Evolutionary conservation across 352 stramenopile species (phyloP).

Genomic region (Pythium scleroteichum): DNA sequence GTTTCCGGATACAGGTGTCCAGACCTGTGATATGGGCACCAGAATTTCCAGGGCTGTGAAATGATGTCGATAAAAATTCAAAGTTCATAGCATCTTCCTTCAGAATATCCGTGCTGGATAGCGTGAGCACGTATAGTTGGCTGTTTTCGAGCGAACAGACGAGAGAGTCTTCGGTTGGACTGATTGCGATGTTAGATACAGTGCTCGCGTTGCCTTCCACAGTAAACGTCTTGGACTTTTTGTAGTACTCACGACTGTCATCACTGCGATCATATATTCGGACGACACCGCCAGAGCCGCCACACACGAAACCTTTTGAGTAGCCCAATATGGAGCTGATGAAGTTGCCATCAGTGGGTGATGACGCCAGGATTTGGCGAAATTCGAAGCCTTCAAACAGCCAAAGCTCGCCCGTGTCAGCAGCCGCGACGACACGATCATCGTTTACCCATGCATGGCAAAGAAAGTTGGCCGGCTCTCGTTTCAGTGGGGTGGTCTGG

Average conservation of each 20-base stretch:
- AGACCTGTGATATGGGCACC: conserved; percentile 89
- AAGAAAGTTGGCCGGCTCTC: conserved; percentile 85
- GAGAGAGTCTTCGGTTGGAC: conserved; percentile 87
- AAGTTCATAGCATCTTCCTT: conserved; percentile 96
- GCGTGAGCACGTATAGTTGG: conserved; percentile 89
- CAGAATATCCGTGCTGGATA: conserved; percentile 91
- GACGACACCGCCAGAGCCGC: conserved; percentile 69
- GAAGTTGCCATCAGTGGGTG: conserved; percentile 75
- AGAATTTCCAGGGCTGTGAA: conserved; percentile 73
- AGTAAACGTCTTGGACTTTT: conserved; percentile 87
- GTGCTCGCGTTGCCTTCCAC: conserved; percentile 83
- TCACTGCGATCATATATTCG: conserved; percentile 87
- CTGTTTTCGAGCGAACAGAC: conserved; percentile 88
- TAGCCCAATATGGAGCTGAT: conserved; percentile 87
- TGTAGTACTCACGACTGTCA: conserved; percentile 88
- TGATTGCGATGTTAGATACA: conserved; percentile 86
- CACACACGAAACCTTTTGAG: conserved; percentile 89
- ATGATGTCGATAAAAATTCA: conserved; percentile 86
- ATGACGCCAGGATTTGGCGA: conserved; percentile 70
- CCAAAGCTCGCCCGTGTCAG: conserved; percentile 89
- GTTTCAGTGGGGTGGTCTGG: conserved; percentile 68
- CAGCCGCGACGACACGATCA: conserved; percentile 88
- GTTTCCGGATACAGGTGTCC: conserved; percentile 92
- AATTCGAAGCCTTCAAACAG: conserved; percentile 94
- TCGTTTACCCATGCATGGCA: conserved; percentile 92